These are phyloP conservation scores for Calocybe gambosa DNA, from an alignment of 1,284 basidiomycete genomes.

Conservation along the genomic window DNA sequence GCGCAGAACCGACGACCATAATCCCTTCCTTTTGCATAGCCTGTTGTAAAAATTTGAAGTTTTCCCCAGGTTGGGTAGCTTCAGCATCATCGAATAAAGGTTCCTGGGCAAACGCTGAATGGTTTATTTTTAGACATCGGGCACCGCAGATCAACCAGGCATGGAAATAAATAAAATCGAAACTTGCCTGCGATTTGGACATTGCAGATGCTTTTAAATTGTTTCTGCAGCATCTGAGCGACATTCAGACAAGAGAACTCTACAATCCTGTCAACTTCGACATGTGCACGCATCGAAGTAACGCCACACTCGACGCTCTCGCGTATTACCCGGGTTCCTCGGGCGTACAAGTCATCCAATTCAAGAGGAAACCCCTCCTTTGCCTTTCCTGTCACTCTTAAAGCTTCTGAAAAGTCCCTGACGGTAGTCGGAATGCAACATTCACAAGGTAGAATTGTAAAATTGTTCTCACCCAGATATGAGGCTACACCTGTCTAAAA, in stretches of 20 bases:
- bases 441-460: background rate
- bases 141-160: constrained; percentile 1
- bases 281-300: constrained; percentile 59
- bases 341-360: constrained; percentile 39
- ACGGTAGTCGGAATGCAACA: background rate
- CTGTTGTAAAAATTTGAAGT: constrained; percentile 37
- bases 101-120: constrained; percentile 57
- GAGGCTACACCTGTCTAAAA: constrained; percentile 48
- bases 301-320: constrained; percentile 56
- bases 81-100: constrained; percentile 38
- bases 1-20: constrained; percentile 53
- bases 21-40: constrained; percentile 33
- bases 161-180: background rate
- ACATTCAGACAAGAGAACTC: constrained; percentile 43
- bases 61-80: constrained; percentile 31
- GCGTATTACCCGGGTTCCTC: constrained; percentile 46
- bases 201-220: constrained; percentile 41
- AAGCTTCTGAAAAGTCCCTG: constrained; percentile 53
- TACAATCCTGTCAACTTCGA: constrained; percentile 55
- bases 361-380: constrained; percentile 42
- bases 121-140: constrained; percentile 1
- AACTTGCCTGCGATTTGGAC: constrained; percentile 49
- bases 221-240: constrained; percentile 40
- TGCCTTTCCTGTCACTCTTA: constrained; percentile 42
- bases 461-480: constrained; percentile 39